These are phyloP conservation scores for Withania somnifera DNA, from an alignment of 305 asterid genomes.

Conservation along the genomic window DNA sequence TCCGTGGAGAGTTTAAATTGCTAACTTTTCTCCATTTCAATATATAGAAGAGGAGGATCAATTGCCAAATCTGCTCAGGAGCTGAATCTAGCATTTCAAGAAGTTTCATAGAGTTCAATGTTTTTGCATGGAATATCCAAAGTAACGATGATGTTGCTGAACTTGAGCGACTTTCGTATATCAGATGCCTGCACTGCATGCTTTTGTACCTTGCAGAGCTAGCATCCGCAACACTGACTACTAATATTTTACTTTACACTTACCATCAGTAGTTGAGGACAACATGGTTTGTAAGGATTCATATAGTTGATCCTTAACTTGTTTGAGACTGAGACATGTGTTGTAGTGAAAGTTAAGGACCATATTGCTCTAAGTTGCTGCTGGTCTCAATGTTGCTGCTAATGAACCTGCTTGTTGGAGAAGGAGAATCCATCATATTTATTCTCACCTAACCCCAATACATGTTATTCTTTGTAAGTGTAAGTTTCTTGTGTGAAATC, in stretches of 20 bases:
- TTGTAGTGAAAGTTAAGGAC: not conserved
- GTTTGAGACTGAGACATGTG: not conserved
- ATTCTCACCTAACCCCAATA: constrained; percentile 1
- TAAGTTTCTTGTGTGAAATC: not conserved
- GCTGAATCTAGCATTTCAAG: constrained; percentile 77
- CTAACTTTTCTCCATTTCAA: constrained; percentile 1
- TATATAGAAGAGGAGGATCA: constrained; percentile 76
- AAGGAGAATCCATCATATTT: constrained; percentile 6
- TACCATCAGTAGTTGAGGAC: constrained; percentile 13
- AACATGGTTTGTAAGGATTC: not conserved
- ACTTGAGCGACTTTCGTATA: constrained; percentile 11
- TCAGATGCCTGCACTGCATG: constrained; percentile 9
- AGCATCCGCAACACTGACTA: constrained; percentile 23
- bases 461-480: not conserved
- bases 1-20: not conserved
- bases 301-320: not conserved
- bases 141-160: constrained; percentile 10
- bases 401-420: constrained; percentile 1
- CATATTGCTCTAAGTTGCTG: not conserved
- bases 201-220: constrained; percentile 6
- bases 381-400: not conserved
- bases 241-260: constrained; percentile 28
- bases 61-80: constrained; percentile 86
- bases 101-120: constrained; percentile 63
- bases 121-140: constrained; percentile 11